Evolutionary conservation across 306 rosid genomes (phyloP), one percentile per base, ranked within the genome.

Genomic region (Crataegus laevigata): DNA sequence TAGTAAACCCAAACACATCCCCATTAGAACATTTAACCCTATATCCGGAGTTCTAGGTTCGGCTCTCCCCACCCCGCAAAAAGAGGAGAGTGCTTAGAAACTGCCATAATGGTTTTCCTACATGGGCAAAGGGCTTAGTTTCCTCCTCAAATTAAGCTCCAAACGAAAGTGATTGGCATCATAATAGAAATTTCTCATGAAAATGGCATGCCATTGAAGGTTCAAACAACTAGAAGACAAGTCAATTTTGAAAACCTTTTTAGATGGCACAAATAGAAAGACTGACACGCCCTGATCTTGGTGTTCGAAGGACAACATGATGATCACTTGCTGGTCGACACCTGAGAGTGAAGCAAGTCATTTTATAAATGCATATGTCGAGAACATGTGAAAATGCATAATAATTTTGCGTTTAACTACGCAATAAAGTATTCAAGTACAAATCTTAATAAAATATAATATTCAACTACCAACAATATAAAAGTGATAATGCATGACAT

Each of bases 201-300:
- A 8, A 42, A 42, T 0, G 40, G 25, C 40, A 73, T 60, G 58
- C 34, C 21, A 60, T 59, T 3, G 29, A 73, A 73, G 42, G 68
- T 60, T 73, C 57, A 60, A 60, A 18, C n/a, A 1, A 50, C 6
- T 50, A 17, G 21, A 17, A 0, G 21, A 17, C 21, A 19, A 42
- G 77, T 60, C 69, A 73, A 60, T 42, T 73, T 42, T 18, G 58
- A 43, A 68, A 42, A 59, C 77, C 57, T 43, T 73, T 5, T 73
- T 42, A 18, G 14, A 58, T 15, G 54, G 21, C 55, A 58, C 38
- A 36, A 28, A 17, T 72, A 34, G 50, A 4, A 22, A n/a, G 21
- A 18, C 52, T n/a, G n/a, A n/a, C n/a, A n/a, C n/a, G n/a, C n/a
- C n/a, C n/a, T n/a, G n/a, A n/a, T n/a, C n/a, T n/a, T n/a, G n/a